Conservation (phyloP, 352 stramenopile species). For the Pythium rishiriense region DNA sequence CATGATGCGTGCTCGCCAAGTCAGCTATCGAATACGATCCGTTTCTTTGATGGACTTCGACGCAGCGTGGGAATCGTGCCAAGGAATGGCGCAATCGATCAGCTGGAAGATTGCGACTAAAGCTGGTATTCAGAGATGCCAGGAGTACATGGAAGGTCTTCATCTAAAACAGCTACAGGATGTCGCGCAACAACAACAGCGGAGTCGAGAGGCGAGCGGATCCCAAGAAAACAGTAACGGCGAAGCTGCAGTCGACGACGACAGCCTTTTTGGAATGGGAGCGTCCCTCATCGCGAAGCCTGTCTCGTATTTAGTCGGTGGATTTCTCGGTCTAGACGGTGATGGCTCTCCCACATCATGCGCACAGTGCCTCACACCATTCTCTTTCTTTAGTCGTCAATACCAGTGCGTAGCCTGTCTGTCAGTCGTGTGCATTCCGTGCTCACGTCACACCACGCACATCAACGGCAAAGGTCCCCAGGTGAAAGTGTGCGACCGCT, state of each 20-base stretch:
- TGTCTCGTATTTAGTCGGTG: constrained; percentile 66
- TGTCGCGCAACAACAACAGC: constrained; percentile 38
- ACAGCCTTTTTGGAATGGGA: constrained; percentile 48
- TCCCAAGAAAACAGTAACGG: constrained; percentile 19
- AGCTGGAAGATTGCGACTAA: constrained; percentile 63
- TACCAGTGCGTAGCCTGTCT: constrained; percentile 51
- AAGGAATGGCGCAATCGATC: constrained; percentile 71
- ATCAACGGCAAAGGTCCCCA: constrained; percentile 43
- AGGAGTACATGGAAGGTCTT: constrained; percentile 42
- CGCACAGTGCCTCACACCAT: constrained; percentile 56
- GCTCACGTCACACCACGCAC: constrained; percentile 54
- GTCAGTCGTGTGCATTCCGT: constrained; percentile 54
- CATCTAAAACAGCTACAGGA: constrained; percentile 49
- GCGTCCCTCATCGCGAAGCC: constrained; percentile 59
- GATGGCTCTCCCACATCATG: constrained; percentile 31
- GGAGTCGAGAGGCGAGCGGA: constrained; percentile 29
- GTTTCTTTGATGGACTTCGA: constrained; percentile 34
- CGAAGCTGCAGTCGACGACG: constrained; percentile 26
- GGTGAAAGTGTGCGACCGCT: constrained; percentile 68
- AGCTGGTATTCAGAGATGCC: constrained; percentile 39
- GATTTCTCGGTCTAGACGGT: constrained; percentile 47
- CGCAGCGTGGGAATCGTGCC: constrained; percentile 55
- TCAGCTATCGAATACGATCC: constrained; percentile 40
- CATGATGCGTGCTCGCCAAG: constrained; percentile 60
- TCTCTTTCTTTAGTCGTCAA: constrained; percentile 78